Percentiles rank a stretch among this genome's conserved stretches.
phyloP scores from a whole-genome alignment of 2,329 filamentous ascomycete species.

The Cordyceps sp. region DNA sequence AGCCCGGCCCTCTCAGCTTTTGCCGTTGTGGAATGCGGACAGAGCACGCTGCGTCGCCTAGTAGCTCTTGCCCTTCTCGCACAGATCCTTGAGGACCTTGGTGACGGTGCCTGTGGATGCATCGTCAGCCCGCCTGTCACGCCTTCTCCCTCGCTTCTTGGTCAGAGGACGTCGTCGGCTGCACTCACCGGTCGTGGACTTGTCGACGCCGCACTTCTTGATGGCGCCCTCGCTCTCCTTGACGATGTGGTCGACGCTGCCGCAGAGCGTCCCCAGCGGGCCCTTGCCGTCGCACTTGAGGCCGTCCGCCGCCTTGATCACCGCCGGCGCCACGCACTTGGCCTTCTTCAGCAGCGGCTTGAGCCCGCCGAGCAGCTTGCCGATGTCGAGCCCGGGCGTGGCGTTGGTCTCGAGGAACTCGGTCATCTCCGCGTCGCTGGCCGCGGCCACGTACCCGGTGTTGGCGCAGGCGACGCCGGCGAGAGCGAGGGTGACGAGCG shows the following conservation, averaged over 20 bases:
- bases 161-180: background rate
- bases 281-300: background rate
- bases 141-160: too few relatives aligned
- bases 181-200: background rate
- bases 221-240: background rate
- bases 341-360: background rate
- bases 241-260: background rate
- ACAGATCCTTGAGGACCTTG: background rate
- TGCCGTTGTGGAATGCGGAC: too few relatives aligned
- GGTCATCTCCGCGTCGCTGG: background rate
- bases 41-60: too few relatives aligned
- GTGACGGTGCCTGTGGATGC: background rate
- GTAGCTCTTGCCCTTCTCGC: background rate
- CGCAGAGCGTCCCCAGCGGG: background rate
- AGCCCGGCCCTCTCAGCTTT: too few relatives aligned
- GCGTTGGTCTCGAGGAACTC: background rate
- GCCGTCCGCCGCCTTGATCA: background rate
- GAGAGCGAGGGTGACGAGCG: slow-evolving; percentile 12
- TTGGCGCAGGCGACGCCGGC: slow-evolving; percentile 4
- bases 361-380: background rate
- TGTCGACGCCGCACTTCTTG: slow-evolving; percentile 1
- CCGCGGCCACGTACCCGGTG: background rate
- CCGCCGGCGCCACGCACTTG: background rate
- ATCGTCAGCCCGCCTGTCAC: background rate
- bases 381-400: background rate